Conservation (phyloP, 352 stramenopile species). For the Aphanomyces astaci region DNA sequence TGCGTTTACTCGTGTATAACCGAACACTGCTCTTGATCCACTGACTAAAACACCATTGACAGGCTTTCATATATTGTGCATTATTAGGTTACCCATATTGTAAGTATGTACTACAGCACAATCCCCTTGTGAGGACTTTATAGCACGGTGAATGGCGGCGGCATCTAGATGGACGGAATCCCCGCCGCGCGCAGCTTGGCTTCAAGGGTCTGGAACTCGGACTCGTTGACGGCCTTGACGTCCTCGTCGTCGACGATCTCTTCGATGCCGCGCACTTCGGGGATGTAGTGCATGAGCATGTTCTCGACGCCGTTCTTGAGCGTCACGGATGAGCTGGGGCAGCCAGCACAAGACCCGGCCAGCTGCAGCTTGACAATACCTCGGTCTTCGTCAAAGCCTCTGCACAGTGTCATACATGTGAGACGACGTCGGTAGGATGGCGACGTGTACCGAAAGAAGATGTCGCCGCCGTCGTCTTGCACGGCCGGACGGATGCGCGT, state of each 20-base stretch:
- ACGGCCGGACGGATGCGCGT: constrained; percentile 97
- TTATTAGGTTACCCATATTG: no score
- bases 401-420: constrained; percentile 20
- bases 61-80: no score
- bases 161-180: constrained; percentile 34
- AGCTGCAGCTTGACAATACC: constrained; percentile 87
- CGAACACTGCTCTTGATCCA: no score
- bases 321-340: constrained; percentile 95
- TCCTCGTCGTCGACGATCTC: constrained; percentile 78
- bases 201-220: constrained; percentile 78
- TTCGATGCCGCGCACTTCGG: constrained; percentile 89
- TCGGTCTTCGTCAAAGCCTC: constrained; percentile 92
- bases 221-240: constrained; percentile 65
- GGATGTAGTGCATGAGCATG: constrained; percentile 99
- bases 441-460: constrained; percentile 83
- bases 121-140: no score
- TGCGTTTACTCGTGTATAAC: no score
- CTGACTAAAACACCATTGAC: no score
- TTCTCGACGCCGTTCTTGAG: constrained; percentile 99
- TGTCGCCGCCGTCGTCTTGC: constrained; percentile 98
- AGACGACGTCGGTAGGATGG: not conserved
- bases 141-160: not conserved
- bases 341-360: constrained; percentile 95
- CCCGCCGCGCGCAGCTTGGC: constrained; percentile 71
- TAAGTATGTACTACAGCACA: no score